phyloP scores from a whole-genome alignment of 768 basidiomycete genomes.

The Podaxis carcinomalis region DNA sequence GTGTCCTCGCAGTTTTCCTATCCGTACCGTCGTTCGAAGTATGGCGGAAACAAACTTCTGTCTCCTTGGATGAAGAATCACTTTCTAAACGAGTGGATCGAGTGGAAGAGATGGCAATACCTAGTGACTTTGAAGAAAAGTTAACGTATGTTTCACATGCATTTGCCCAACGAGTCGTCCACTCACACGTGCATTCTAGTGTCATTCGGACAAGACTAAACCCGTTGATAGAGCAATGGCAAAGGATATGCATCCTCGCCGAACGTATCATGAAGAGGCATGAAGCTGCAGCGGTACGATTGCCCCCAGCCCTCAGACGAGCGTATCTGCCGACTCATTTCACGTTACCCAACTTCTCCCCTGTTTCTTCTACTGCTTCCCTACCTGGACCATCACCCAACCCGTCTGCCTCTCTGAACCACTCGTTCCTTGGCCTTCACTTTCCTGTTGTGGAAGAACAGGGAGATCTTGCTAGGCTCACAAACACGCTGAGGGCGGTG shows the following conservation, averaged over 20 bases:
- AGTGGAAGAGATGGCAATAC: constrained; percentile 88
- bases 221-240: constrained; percentile 86
- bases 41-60: constrained; percentile 76
- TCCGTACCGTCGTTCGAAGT: constrained; percentile 79
- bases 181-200: constrained; percentile 32
- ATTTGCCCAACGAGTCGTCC: constrained; percentile 1
- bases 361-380: constrained; percentile 29
- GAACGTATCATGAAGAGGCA: constrained; percentile 89
- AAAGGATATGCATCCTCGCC: constrained; percentile 79
- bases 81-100: constrained; percentile 71
- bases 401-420: constrained; percentile 27
- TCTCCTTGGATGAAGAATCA: constrained; percentile 88
- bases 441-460: constrained; percentile 33
- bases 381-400: constrained; percentile 26
- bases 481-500: constrained; percentile 75
- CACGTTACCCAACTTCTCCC: constrained; percentile 49
- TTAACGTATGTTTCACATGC: constrained; percentile 48
- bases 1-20: constrained; percentile 75
- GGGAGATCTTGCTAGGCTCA: constrained; percentile 81
- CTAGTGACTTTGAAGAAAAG: constrained; percentile 89
- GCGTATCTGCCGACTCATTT: constrained; percentile 69
- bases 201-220: constrained; percentile 72
- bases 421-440: constrained; percentile 27
- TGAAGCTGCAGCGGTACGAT: constrained; percentile 89
- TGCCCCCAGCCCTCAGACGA: constrained; percentile 57